phyloP scores from a whole-genome alignment of 140 eudicot genomes.

The Oenanthe javanica region DNA sequence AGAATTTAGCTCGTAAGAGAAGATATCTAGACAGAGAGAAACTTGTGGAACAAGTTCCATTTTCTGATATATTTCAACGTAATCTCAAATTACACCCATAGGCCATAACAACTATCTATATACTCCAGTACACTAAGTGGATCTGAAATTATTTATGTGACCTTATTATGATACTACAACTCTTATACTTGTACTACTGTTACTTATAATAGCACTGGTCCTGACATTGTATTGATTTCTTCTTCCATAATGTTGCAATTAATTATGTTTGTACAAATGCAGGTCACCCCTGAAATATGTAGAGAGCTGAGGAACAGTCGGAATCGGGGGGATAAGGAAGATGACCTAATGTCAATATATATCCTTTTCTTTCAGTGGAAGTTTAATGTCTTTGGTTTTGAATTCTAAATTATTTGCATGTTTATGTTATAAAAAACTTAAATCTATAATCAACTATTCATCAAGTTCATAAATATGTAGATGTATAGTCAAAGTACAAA shows the following conservation, averaged over 20 bases:
- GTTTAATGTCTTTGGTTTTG: neutral
- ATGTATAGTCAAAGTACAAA: neutral
- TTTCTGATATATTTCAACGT: too few relatives aligned
- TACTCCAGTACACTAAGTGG: too few relatives aligned
- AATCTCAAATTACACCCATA: too few relatives aligned
- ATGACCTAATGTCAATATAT: conserved; percentile 63
- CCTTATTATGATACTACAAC: too few relatives aligned
- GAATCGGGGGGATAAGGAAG: conserved; percentile 86
- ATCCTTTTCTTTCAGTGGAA: conserved; percentile 43
- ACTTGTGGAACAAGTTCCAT: too few relatives aligned
- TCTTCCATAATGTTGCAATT: neutral
- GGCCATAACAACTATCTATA: too few relatives aligned
- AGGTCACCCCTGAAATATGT: conserved; percentile 88
- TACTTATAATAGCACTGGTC: too few relatives aligned
- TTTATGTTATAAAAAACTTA: neutral
- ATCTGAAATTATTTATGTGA: too few relatives aligned
- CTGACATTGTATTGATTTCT: neutral
- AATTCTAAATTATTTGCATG: neutral
- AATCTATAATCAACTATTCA: neutral
- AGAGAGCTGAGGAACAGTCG: conserved; percentile 78
- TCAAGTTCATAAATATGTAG: neutral
- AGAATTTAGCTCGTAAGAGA: too few relatives aligned
- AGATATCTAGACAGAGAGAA: too few relatives aligned
- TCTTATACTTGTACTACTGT: too few relatives aligned
- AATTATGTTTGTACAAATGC: conserved; percentile 14